phyloP scores from a whole-genome alignment of 148 eudicot genomes.

The Polygonum maritimum region DNA sequence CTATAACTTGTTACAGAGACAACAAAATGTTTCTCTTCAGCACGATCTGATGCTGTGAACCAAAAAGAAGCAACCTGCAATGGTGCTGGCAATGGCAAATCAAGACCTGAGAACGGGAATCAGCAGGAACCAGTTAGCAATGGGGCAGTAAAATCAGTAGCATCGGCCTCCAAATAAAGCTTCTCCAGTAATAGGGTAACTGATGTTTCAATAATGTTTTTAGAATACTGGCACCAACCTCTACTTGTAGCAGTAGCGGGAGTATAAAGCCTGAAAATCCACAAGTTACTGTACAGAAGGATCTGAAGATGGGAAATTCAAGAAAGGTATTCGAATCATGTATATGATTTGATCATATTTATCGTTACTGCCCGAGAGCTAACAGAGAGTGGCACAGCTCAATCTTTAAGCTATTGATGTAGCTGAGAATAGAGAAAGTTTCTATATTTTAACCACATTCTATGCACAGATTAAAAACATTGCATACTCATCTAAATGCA shows the following conservation, averaged over 20 bases:
- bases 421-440: background rate
- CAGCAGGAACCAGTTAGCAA: slow-evolving; percentile 35
- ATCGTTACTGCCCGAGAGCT: background rate
- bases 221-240: background rate
- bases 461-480: background rate
- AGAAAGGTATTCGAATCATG: background rate
- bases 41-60: slow-evolving; percentile 36
- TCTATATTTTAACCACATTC: slow-evolving; percentile 1
- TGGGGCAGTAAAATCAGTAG: slow-evolving; percentile 25
- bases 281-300: slow-evolving; percentile 11
- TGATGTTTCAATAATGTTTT: slow-evolving; percentile 19
- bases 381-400: background rate
- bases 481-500: slow-evolving; percentile 14
- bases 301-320: background rate
- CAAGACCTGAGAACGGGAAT: slow-evolving; percentile 26
- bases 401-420: background rate
- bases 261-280: slow-evolving; percentile 29
- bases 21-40: slow-evolving; percentile 43
- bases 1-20: slow-evolving; percentile 39
- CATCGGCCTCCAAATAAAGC: slow-evolving; percentile 14
- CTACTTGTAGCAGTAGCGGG: slow-evolving; percentile 12
- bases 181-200: slow-evolving; percentile 24
- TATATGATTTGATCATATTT: background rate
- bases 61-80: slow-evolving; percentile 28
- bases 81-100: slow-evolving; percentile 18